Evolutionary conservation across 768 basidiomycete genomes (phyloP), one percentile per base, ranked within the genome.

Genomic region (Trametes gibbosa): DNA sequence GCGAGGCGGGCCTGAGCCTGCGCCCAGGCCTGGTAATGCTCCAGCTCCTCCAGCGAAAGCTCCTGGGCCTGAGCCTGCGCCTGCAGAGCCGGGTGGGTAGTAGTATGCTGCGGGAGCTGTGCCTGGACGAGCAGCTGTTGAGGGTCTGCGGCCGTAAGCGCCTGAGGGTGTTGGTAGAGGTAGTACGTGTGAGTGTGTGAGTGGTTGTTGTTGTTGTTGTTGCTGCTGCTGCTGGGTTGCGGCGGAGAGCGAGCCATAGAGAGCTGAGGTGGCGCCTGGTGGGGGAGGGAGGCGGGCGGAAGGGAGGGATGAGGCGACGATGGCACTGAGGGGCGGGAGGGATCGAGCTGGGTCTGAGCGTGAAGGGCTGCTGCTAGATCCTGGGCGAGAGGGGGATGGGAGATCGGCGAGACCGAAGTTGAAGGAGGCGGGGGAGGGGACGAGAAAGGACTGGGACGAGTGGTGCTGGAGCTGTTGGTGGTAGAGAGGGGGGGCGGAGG

Each of bases 281-380:
- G 76, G 63, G 75, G 70, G 55, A 71, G 64, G 65, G 67, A 69
- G 75, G 66, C 76, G 79, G 66, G 58, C 34, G 64, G 65, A 50
- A 62, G 66, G 59, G 84, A 86, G 76, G 72, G 85, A 77, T 70
- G 84, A 77, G 86, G 86, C 79, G 87, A 90, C 80, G 85, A 89
- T 79, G 74, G 84, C 78, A 77, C 84, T 70, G 86, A 88, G 83
- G 56, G 86, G 85, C 63, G 86, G 86, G 84, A 88, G 85, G 47
- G 82, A 77, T 78, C 76, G 75, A 71, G 74, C 69, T 68, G 73
- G 69, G 67, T 64, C 40, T 60, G 77, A 70, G 72, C 82, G 2
- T 45, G 43, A 79, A 68, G 82, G 77, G 72, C 77, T 79, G 73
- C 65, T 65, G 72, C 76, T 74, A 68, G 79, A 78, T 75, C 78